phyloP scores from a whole-genome alignment of 768 basidiomycete species.

The Dictyophora rubrovolvata region DNA sequence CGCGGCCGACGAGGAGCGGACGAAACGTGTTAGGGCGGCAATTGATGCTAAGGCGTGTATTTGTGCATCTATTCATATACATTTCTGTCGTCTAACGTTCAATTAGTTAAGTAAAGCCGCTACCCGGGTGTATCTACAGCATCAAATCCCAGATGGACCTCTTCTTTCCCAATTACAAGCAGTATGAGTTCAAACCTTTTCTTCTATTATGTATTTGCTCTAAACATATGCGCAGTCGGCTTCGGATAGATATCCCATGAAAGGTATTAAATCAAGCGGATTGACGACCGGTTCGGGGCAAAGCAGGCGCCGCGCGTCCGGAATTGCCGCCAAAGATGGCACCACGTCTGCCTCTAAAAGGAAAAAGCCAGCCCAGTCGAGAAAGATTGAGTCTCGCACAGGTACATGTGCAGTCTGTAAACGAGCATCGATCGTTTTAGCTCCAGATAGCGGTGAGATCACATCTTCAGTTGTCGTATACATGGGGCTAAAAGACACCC shows the following conservation, averaged over 20 bases:
- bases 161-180: constrained; percentile 49
- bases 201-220: not conserved
- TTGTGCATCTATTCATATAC: not conserved
- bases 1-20: constrained; percentile 47
- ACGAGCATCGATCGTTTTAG: constrained; percentile 4
- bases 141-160: constrained; percentile 46
- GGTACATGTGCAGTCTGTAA: constrained; percentile 6
- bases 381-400: constrained; percentile 2
- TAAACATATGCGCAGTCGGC: not conserved
- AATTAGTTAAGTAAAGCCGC: constrained; percentile 4
- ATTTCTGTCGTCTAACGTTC: not conserved
- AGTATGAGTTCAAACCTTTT: constrained; percentile 26
- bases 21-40: constrained; percentile 14
- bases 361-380: not conserved
- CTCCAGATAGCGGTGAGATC: constrained; percentile 4
- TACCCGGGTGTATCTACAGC: constrained; percentile 34
- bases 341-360: not conserved
- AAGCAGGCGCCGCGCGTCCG: not conserved
- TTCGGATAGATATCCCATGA: constrained; percentile 7
- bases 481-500: not conserved
- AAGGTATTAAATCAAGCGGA: not conserved
- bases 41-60: constrained; percentile 3
- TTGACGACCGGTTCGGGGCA: not conserved
- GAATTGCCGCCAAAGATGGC: not conserved
- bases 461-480: not conserved